Evolutionary conservation across 129 eudicot species (phyloP).

Genomic region (Erigeron canadensis): DNA sequence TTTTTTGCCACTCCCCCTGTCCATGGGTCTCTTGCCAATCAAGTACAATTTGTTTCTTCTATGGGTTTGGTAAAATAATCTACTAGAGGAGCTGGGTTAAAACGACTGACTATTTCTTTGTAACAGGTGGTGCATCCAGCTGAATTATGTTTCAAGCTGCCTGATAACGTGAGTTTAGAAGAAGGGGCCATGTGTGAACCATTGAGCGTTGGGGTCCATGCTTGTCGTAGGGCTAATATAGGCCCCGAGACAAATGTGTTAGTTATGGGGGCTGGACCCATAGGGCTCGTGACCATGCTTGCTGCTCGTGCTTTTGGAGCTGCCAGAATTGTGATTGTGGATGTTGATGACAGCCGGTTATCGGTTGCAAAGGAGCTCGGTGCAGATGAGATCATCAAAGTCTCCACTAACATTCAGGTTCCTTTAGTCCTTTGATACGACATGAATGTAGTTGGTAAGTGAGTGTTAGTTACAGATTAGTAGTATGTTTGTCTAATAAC

Average conservation of each 20-base stretch:
- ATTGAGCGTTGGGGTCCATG: constrained; percentile 68
- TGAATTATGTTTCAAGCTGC: constrained; percentile 63
- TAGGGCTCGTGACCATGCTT: constrained; percentile 64
- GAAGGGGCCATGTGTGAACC: constrained; percentile 91
- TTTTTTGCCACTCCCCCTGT: constrained; percentile 72
- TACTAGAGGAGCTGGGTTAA: background rate
- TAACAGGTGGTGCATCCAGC: constrained; percentile 69
- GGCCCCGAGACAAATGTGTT: constrained; percentile 63
- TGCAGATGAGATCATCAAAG: constrained; percentile 58
- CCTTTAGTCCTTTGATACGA: background rate
- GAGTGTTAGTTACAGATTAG: background rate
- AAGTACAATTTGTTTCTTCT: constrained; percentile 23
- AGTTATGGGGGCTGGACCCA: constrained; percentile 74
- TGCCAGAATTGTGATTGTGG: constrained; percentile 58
- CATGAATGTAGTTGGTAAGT: background rate
- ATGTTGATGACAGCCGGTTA: constrained; percentile 58
- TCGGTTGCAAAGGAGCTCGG: constrained; percentile 69
- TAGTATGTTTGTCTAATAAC: background rate
- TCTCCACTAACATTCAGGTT: constrained; percentile 60
- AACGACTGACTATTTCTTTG: background rate
- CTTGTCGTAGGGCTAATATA: constrained; percentile 65
- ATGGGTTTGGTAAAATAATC: background rate
- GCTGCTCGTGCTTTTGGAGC: constrained; percentile 81
- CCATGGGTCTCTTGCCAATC: constrained; percentile 72
- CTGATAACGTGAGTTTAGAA: constrained; percentile 64